These are phyloP conservation scores for Colletotrichum higginsianum DNA, from an alignment of 2,329 filamentous ascomycete species.

Conservation along the genomic window DNA sequence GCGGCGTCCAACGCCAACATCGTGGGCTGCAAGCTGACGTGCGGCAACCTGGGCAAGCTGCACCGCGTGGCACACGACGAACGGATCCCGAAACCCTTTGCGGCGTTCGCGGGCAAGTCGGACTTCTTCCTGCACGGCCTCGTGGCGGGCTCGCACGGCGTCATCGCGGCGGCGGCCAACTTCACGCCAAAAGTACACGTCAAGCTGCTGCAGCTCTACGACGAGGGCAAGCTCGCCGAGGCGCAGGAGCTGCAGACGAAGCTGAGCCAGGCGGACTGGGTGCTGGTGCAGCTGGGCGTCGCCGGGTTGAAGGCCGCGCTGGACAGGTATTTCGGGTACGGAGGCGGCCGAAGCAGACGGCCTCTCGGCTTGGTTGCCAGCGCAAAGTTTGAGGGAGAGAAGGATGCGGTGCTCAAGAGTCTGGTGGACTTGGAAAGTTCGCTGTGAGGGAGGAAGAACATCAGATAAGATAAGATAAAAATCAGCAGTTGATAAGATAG, in stretches of 20 bases:
- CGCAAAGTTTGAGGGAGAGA: slow-evolving; percentile 45
- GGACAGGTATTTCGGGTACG: slow-evolving; percentile 45
- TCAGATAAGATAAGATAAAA: not conserved
- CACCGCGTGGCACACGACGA: slow-evolving; percentile 52
- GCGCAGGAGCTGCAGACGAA: slow-evolving; percentile 55
- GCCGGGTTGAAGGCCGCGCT: slow-evolving; percentile 49
- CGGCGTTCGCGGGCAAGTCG: slow-evolving; percentile 56
- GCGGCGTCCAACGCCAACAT: slow-evolving; percentile 66
- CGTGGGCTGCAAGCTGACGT: slow-evolving; percentile 78
- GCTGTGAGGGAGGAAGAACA: slow-evolving; percentile 10
- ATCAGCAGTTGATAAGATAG: no score
- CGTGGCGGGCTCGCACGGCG: slow-evolving; percentile 56
- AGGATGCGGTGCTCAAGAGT: slow-evolving; percentile 40
- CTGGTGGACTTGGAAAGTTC: slow-evolving; percentile 46
- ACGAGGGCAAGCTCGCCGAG: slow-evolving; percentile 51
- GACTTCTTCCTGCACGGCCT: slow-evolving; percentile 60
- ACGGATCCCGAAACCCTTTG: slow-evolving; percentile 47
- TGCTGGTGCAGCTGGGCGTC: slow-evolving; percentile 49
- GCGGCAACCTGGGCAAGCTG: slow-evolving; percentile 75
- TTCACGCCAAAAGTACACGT: slow-evolving; percentile 56
- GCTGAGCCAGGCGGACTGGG: slow-evolving; percentile 49
- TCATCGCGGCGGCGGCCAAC: slow-evolving; percentile 59
- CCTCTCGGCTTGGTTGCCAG: slow-evolving; percentile 46
- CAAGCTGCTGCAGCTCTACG: slow-evolving; percentile 53
- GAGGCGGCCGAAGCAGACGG: slow-evolving; percentile 45